phyloP scores from a whole-genome alignment of 2,329 filamentous ascomycete genomes.

The Plenodomus biglobosus region DNA sequence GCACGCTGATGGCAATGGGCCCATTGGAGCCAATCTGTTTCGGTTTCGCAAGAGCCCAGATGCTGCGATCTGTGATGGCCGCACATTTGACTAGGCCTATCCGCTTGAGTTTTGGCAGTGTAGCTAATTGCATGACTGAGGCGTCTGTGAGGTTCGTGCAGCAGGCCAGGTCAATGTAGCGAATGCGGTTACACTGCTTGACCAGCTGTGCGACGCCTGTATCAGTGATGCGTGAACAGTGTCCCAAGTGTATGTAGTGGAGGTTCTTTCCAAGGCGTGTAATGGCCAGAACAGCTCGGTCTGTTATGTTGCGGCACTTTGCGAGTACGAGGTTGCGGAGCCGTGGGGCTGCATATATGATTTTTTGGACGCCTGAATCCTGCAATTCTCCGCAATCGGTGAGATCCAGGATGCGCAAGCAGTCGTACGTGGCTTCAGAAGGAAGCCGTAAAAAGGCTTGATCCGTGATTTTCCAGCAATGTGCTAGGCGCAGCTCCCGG shows the following conservation, averaged over 20 bases:
- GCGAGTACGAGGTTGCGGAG: conserved; percentile 90
- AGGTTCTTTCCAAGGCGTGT: conserved; percentile 90
- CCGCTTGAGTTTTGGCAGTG: conserved; percentile 86
- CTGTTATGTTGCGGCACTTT: conserved; percentile 92
- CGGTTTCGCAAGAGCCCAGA: conserved; percentile 77
- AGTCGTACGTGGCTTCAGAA: conserved; percentile 70
- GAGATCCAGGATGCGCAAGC: conserved; percentile 88
- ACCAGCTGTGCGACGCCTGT: conserved; percentile 82
- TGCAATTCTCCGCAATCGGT: conserved; percentile 84
- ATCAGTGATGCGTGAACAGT: conserved; percentile 90
- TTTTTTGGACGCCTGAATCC: conserved; percentile 84
- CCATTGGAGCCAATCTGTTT: conserved; percentile 57
- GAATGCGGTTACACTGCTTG: conserved; percentile 83
- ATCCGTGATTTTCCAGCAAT: conserved; percentile 83
- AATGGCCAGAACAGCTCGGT: conserved; percentile 83
- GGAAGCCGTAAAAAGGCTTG: conserved; percentile 82
- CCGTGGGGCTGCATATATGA: conserved; percentile 81
- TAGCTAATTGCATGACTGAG: conserved; percentile 80
- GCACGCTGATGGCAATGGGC: conserved; percentile 62
- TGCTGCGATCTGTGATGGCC: conserved; percentile 85
- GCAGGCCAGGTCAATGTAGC: conserved; percentile 97
- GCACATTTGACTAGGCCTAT: conserved; percentile 95
- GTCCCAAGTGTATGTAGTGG: conserved; percentile 93
- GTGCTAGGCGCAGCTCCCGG: conserved; percentile 85
- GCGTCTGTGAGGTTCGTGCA: conserved; percentile 84